Percentiles rank a stretch among this genome's conserved stretches.
Conservation (phyloP, 78 protist species). For the Chrysochromulina parva region DNA sequence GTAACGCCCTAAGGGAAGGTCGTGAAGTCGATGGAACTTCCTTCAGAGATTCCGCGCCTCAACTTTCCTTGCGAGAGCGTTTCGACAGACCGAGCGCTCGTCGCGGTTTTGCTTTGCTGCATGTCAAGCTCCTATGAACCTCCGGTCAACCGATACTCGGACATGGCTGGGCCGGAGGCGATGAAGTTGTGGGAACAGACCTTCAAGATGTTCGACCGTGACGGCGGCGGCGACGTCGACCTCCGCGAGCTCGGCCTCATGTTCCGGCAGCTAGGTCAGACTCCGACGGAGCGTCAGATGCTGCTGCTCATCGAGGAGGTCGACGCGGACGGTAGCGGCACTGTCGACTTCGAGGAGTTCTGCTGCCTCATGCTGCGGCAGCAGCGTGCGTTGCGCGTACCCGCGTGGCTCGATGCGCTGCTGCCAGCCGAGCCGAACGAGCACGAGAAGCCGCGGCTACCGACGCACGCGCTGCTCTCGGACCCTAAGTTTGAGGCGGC, state of each 20-base stretch:
- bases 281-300: background rate
- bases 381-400: background rate
- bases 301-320: background rate
- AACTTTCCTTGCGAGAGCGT: too few relatives aligned
- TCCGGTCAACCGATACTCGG: too few relatives aligned
- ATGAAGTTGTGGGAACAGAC: background rate
- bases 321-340: constrained; percentile 37
- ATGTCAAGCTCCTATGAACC: too few relatives aligned
- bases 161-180: too few relatives aligned
- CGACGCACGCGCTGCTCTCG: too few relatives aligned
- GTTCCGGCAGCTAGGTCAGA: constrained; percentile 32
- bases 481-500: too few relatives aligned
- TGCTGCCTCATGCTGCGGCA: constrained; percentile 25
- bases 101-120: too few relatives aligned
- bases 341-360: constrained; percentile 48
- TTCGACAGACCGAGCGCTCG: too few relatives aligned
- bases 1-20: too few relatives aligned
- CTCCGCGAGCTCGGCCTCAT: constrained; percentile 35
- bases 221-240: constrained; percentile 42
- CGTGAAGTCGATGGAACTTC: too few relatives aligned
- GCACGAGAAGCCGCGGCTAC: too few relatives aligned
- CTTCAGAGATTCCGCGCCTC: too few relatives aligned
- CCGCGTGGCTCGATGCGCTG: background rate
- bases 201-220: constrained; percentile 45
- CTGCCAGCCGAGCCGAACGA: background rate